Conservation (phyloP, 192 early-diverging fungal genomes). For the Backusella tuberculispora region DNA sequence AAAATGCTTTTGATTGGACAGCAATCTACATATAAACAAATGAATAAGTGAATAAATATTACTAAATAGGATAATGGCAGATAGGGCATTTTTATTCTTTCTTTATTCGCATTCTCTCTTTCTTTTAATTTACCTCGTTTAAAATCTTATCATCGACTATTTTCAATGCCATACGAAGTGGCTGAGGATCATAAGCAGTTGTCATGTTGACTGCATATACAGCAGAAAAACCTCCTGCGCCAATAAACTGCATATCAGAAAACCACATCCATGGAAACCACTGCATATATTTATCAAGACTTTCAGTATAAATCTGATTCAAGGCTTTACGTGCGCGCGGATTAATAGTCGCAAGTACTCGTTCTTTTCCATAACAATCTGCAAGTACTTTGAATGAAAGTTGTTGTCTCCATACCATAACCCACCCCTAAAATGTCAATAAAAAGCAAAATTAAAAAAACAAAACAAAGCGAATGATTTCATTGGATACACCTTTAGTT, state of each 20-base stretch:
- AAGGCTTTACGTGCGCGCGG: constrained; percentile 35
- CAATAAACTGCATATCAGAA: constrained; percentile 42
- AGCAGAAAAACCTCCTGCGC: constrained; percentile 41
- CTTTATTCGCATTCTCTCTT: neutral
- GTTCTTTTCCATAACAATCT: constrained; percentile 25
- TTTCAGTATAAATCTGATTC: constrained; percentile 30
- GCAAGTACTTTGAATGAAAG: constrained; percentile 30
- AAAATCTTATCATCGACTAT: constrained; percentile 42
- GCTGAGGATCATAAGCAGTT: constrained; percentile 28
- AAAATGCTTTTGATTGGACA: constrained; percentile 41
- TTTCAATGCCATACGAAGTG: constrained; percentile 34
- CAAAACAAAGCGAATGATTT: neutral
- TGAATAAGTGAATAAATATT: neutral
- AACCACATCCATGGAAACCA: constrained; percentile 45
- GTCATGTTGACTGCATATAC: constrained; percentile 34
- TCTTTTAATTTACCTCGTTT: constrained; percentile 32
- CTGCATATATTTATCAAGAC: constrained; percentile 40
- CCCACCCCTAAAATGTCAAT: constrained; percentile 27
- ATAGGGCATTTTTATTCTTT: neutral
- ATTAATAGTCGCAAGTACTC: constrained; percentile 25
- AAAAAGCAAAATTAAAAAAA: neutral
- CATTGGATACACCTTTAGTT: neutral
- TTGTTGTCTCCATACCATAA: constrained; percentile 39
- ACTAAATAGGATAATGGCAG: neutral
- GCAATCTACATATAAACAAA: constrained; percentile 20